Evolutionary conservation across 2,329 filamentous ascomycete species (phyloP), one percentile per base, ranked within the genome.

Genomic region (Stagonosporopsis cucurbitacearum): DNA sequence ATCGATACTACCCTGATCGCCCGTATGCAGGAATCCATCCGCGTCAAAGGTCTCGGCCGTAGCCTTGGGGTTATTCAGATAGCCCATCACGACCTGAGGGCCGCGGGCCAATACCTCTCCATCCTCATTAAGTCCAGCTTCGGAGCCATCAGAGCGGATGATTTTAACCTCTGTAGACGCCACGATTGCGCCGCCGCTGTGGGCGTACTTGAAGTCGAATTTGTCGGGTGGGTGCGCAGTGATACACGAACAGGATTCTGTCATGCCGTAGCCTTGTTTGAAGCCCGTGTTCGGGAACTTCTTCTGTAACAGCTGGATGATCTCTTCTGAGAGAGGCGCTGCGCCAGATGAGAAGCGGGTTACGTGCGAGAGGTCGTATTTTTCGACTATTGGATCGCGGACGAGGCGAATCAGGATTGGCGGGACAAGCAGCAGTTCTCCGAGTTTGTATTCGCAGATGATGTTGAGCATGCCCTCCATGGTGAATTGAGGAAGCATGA

Each of bases 191-290:
- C 85, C 85, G 2, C 84, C 84, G 0, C 75, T 78, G 60, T 84
- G 78, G 0, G 81, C 85, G 59, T 88, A 84, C 43, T 82, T 79
- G 74, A 84, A 89, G 12, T 77, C 77, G 57, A 83, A 85, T 43
- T 81, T 79, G 1, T 80, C 77, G 0, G 81, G 81, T 4, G 86
- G 84, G 50, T 88, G 86, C 0, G 83, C 80, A 0, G 85, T 87
- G 58, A 89, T 86, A 60, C 84, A 88, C 2, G 78, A 80, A 68
- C 85, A 88, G 0, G 80, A 83, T 69, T 88, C 87, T 0, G 87
- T 89, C 86, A 89, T 88, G 25, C 87, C 87, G 63, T 88, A 89
- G 1, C 85, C 86, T 65, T 88, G 86, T 63, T 85, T 85, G 71
- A 88, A 86, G 0, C 84, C 84, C 0, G 82, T 85, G 1, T 80